A percentile compares a stretch with the other conserved stretches of the same genome.
Evolutionary conservation across 2,329 filamentous ascomycete genomes (phyloP).

Genomic region (Metarhizium humberi): DNA sequence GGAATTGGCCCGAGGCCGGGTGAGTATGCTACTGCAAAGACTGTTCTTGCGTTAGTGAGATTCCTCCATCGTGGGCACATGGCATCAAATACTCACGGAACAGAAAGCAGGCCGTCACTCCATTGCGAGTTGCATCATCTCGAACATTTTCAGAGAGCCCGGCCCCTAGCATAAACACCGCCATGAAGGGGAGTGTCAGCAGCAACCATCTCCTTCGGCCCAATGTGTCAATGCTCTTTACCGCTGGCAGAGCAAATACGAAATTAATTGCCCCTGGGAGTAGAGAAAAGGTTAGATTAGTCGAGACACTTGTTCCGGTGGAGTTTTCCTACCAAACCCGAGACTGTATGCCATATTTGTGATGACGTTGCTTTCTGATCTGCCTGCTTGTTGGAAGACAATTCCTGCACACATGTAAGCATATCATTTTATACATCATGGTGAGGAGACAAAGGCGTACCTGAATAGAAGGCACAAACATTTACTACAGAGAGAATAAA

Average conservation of each 20-base stretch:
- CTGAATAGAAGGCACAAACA: slow-evolving; percentile 35
- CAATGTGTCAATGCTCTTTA: slow-evolving; percentile 23
- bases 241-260: slow-evolving; percentile 29
- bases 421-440: not conserved
- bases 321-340: slow-evolving; percentile 18
- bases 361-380: slow-evolving; percentile 5
- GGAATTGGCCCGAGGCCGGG: slow-evolving; percentile 35
- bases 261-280: slow-evolving; percentile 28
- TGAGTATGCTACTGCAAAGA: slow-evolving; percentile 33
- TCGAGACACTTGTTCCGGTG: not conserved
- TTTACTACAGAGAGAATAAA: slow-evolving; percentile 19
- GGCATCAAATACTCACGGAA: slow-evolving; percentile 14
- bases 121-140: slow-evolving; percentile 11
- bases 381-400: slow-evolving; percentile 15
- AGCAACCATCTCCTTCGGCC: slow-evolving; percentile 34
- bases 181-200: slow-evolving; percentile 33
- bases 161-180: slow-evolving; percentile 29
- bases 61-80: not conserved
- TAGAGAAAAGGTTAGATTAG: not conserved
- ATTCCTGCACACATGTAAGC: slow-evolving; percentile 11
- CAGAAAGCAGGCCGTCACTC: slow-evolving; percentile 27
- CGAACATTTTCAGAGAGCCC: slow-evolving; percentile 23
- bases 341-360: slow-evolving; percentile 19
- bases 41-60: slow-evolving; percentile 6
- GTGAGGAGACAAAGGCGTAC: slow-evolving; percentile 11